Percentiles rank a stretch among this genome's conserved stretches.
phyloP scores from a whole-genome alignment of 495 filamentous ascomycete species.

The Extremus antarcticus region DNA sequence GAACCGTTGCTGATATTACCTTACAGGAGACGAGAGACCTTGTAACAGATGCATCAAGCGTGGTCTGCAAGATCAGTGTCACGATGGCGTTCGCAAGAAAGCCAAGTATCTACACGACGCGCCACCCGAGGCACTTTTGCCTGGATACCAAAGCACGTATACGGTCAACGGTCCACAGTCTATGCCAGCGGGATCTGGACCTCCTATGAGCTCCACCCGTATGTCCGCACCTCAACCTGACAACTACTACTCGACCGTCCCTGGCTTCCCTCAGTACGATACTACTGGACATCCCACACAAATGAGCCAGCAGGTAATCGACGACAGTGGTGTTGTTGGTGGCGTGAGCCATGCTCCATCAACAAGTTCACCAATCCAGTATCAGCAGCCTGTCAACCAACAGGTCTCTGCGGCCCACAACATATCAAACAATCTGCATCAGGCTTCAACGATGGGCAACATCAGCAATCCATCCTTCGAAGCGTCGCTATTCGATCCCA shows the following conservation, averaged over 20 bases:
- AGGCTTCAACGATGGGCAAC: slow-evolving; percentile 1
- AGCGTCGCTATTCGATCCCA: slow-evolving; percentile 60
- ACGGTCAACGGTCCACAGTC: slow-evolving; percentile 27
- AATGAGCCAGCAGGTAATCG: slow-evolving; percentile 8
- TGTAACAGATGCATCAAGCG: slow-evolving; percentile 92
- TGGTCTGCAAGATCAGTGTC: slow-evolving; percentile 76
- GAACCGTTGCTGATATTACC: slow-evolving; percentile 2
- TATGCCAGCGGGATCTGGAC: slow-evolving; percentile 7
- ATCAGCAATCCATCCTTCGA: slow-evolving; percentile 10
- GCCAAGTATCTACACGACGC: slow-evolving; percentile 98
- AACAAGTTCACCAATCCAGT: slow-evolving; percentile 19
- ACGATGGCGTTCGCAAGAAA: slow-evolving; percentile 95
- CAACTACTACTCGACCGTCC: slow-evolving; percentile 18
- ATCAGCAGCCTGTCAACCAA: slow-evolving; percentile 18
- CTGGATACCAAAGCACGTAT: slow-evolving; percentile 42
- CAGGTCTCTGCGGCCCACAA: slow-evolving; percentile 31
- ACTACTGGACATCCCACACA: slow-evolving; percentile 1
- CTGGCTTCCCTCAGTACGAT: slow-evolving; percentile 2
- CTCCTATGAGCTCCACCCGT: not conserved
- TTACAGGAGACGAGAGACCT: slow-evolving; percentile 69
- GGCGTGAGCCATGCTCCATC: not conserved
- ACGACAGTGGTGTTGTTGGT: slow-evolving; percentile 15
- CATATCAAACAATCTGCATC: slow-evolving; percentile 24
- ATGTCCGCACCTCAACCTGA: slow-evolving; percentile 11
- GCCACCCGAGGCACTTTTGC: slow-evolving; percentile 63